Base-by-base conservation (phyloP, 2,329 filamentous ascomycete genomes). In the Colletotrichum somersetense region DNA sequence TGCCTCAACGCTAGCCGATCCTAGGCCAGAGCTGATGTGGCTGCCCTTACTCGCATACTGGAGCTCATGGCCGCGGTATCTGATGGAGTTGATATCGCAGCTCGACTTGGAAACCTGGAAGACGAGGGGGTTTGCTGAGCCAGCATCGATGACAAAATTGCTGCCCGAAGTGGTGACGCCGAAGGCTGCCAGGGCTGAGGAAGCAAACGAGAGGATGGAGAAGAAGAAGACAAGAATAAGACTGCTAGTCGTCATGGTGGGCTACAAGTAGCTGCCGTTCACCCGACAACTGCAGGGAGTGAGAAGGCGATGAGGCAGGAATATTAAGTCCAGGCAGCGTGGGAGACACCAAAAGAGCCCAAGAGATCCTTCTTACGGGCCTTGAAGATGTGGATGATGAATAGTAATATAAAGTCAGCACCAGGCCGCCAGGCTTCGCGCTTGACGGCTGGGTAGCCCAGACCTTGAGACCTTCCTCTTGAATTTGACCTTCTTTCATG, bases 61-160 rank as follows among this genome's bases (percentile, higher is more conserved):
- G 10, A 90, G 84, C 77, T 92, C 88, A 55, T 84, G 83, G 71
- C 88, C 87, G 33, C 87, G 86, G 77, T 86, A 91, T 66, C 86
- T 85, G 78, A 92, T 88, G 0, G 89, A 91, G 18, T 85, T 91
- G 78, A 92, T 89, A 75, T 91, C 90, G 75, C 90, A 91, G 77
- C 82, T 91, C 20, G 82, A 83, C 58, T 84, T 82, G 74, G 81
- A 85, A 62, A 90, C 84, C 3, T 84, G 85, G 74, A 89, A 86
- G 48, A 85, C 79, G 64, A 90, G 80, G 3, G 86, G 69, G 73
- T 89, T 87, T 42, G 81, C 69, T 14, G 83, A 85, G 52, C 83
- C 85, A 62, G 86, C 82, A 77, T 88, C 85, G 67, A 88, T 79
- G 62, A 86, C 78, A 71, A 84, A 86, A 73, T 81, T 83, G 69